Evolutionary conservation across 2,329 filamentous ascomycete genomes (phyloP).

Genomic region (Cryphonectria nitschkei): DNA sequence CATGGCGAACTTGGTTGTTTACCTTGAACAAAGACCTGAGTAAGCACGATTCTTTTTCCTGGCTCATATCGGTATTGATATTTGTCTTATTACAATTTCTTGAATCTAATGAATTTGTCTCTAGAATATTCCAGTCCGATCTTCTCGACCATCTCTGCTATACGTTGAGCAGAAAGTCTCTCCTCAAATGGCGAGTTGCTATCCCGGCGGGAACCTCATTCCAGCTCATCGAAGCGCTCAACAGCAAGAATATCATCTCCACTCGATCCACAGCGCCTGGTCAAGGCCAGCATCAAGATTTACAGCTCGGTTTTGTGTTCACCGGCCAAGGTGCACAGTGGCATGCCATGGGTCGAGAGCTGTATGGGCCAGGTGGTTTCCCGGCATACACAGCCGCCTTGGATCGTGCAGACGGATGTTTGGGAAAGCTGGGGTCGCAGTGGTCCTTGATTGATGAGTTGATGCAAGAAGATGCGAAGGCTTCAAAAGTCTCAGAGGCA

Average conservation of each 20-base stretch:
- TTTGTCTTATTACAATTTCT: not conserved
- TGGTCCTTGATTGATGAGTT: slow-evolving; percentile 39
- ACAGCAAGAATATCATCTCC: slow-evolving; percentile 37
- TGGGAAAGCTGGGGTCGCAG: slow-evolving; percentile 32
- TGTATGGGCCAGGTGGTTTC: slow-evolving; percentile 34
- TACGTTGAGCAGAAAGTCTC: slow-evolving; percentile 42
- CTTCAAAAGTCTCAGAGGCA: slow-evolving; percentile 35
- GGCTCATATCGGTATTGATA: not conserved
- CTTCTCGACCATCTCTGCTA: slow-evolving; percentile 53
- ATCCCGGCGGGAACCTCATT: slow-evolving; percentile 48
- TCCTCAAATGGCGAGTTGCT: slow-evolving; percentile 40
- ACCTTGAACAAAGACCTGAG: slow-evolving; percentile 47
- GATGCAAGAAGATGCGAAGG: slow-evolving; percentile 12
- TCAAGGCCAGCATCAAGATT: slow-evolving; percentile 1
- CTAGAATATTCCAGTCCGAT: slow-evolving; percentile 45
- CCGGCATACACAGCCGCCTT: slow-evolving; percentile 42
- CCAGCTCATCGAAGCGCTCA: slow-evolving; percentile 49
- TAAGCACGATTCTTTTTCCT: not conserved
- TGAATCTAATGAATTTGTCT: not conserved
- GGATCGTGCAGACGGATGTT: slow-evolving; percentile 40
- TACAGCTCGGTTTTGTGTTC: slow-evolving; percentile 35
- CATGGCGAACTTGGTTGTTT: slow-evolving; percentile 46
- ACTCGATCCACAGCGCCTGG: slow-evolving; percentile 9
- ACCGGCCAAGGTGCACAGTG: slow-evolving; percentile 43
- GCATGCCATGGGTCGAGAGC: slow-evolving; percentile 36